Evolutionary conservation across 2,329 filamentous ascomycete genomes (phyloP), one percentile per base, ranked within the genome.

Genomic region (Cercospora janseana): DNA sequence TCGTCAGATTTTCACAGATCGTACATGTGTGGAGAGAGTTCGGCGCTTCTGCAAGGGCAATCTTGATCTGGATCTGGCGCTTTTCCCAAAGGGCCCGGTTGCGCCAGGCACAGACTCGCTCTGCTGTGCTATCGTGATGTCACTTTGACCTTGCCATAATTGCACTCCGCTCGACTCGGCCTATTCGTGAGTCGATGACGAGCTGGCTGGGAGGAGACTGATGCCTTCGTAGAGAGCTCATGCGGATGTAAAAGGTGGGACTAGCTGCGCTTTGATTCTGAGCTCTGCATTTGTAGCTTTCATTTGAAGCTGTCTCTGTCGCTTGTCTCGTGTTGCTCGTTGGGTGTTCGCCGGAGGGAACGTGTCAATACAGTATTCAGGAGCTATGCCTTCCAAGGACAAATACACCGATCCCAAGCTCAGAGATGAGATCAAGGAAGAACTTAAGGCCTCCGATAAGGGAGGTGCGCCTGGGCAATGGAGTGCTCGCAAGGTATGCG

Each of bases 391-490:
- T 35, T 65, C 71, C 3, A 72, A 71, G 51, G 71, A 74, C 50
- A 76, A 76, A 43, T 76, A 76, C 55, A 73, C 68, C 29, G 70
- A 75, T 49, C 73, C 73, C 1, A 60, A 75, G 46, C 68, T 76
- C 9, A 67, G 72, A 16, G 69, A 75, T 35, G 57, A 75, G 54
- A 64, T 75, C 52, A 75, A 76, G 59, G 65, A 75, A 46, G 73
- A 76, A 53, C 67, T 76, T 37, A 67, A 76, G 37, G 55, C 69
- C 4, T 55, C 68, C 34, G 73, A 74, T 54, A 76, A 76, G 54
- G 74, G 73, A 28, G 73, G 73, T 7, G 69, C 69, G 26, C 73
- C 74, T 10, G 73, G 74, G 2, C 72, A 77, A 66, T 76, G 74
- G 74, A 73, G 72, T 37, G 74, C 74, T 3, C 65, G 73, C 21